Evolutionary conservation across 2,329 filamentous ascomycete genomes (phyloP), one percentile per base, ranked within the genome.

Genomic region (Verticillium tricorpus): DNA sequence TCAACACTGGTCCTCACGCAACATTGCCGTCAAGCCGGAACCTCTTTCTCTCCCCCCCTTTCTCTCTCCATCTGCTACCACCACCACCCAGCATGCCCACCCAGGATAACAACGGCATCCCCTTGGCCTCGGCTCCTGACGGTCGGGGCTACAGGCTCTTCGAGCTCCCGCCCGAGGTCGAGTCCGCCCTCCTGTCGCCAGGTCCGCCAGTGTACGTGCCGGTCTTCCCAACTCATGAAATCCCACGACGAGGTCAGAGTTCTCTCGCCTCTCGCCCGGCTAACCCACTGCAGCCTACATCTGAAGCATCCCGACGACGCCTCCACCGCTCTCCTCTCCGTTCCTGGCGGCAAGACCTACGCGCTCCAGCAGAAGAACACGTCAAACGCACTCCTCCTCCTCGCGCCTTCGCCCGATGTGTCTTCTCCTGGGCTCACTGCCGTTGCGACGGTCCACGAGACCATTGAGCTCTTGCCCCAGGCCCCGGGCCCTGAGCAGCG

Each of bases 281-380:
- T 22, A 22, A n/a, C 34, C 1, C 71, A 73, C 15, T 4, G 28
- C 11, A 59, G 58, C 19, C 45, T 59, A n/a, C 50, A 59, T 45
- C 40, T 59, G 25, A 54, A 59, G 31, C 58, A 59, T n/a, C 58
- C 58, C 40, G 58, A 59, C 31, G 32, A 50, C 40, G 14, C 40
- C 11, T 35, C 58, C 9, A 54, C 58, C 17, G 58, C 58, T 19
- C 17, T 25, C 4, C 58, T 59, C 28, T 35, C 40, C 17, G 32
- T 54, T n/a, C 40, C 34, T 3, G 40, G 45, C 9, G 58, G 58
- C 60, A 82, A 80, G 67, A 82, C 80, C 17, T 89, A 87, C 73
- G 79, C 79, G 6, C 78, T 89, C 56, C 84, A 83, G 34, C 86
- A 89, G 69, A 89, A 89, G 71, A 89, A 88, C 71, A 88, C 86